Conservation (phyloP, 2,329 filamentous ascomycete genomes). For the Epichloe sylvatica region DNA sequence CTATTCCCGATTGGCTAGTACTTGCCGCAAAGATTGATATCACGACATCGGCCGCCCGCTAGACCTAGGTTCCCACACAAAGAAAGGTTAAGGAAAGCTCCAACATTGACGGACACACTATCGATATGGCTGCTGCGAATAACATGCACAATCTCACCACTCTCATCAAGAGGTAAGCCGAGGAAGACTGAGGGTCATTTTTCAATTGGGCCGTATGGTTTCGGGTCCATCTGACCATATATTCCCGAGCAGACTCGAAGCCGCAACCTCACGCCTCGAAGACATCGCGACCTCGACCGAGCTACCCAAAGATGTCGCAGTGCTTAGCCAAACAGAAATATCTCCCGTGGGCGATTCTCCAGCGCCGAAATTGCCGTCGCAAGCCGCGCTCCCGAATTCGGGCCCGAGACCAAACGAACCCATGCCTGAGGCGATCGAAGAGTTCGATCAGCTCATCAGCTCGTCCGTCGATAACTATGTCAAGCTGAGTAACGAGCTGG, state of each 20-base stretch:
- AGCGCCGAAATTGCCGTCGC: constrained; percentile 25
- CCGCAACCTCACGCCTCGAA: constrained; percentile 87
- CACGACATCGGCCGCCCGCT: not conserved
- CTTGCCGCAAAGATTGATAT: not conserved
- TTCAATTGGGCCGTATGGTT: not conserved
- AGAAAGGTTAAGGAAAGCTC: not conserved
- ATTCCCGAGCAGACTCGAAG: constrained; percentile 60
- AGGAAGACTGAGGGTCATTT: not conserved
- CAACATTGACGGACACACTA: not conserved
- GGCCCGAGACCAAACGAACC: constrained; percentile 30
- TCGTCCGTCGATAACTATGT: constrained; percentile 65
- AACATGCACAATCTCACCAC: constrained; percentile 96
- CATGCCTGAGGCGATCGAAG: constrained; percentile 65
- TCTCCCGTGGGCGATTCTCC: constrained; percentile 17
- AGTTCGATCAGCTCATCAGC: constrained; percentile 70
- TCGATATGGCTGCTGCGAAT: constrained; percentile 53
- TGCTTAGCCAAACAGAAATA: constrained; percentile 26
- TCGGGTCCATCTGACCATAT: not conserved
- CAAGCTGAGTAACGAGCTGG: constrained; percentile 62
- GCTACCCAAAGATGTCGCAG: constrained; percentile 36
- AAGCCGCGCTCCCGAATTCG: constrained; percentile 17
- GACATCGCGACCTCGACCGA: constrained; percentile 78
- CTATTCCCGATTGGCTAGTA: too few species aligned
- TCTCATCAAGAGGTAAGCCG: constrained; percentile 80
- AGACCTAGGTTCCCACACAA: not conserved